Base-by-base conservation (phyloP, 1,284 basidiomycete species). In the Abortiporus biennis region DNA sequence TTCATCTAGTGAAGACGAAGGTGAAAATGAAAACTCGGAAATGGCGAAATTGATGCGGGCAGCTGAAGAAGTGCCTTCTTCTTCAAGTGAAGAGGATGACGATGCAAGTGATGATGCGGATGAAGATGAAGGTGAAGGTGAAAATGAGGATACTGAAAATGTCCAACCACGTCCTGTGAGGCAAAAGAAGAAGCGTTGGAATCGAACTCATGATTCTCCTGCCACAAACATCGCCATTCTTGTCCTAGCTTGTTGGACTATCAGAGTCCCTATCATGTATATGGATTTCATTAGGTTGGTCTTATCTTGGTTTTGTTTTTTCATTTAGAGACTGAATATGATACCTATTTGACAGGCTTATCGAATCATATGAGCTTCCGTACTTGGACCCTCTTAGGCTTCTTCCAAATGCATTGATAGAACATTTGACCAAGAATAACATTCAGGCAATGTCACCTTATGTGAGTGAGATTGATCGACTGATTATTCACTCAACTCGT, bases 361-460 rank as follows among this genome's bases (percentile, higher is more conserved):
- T 93, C 35, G 83, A 91, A 51, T 66, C 67, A 17, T 83, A 85
- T 55, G 67, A 78, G 23, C 67, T 97, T 29, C 92, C 92, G 0
- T 96, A 92, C 64, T 70, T 97, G 36, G 85, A 93, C 53, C 75
- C 80, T 25, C 62, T 80, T 21, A 73, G 77, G 13, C 57, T 76
- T 24, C 64, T 96, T 1, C 89, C 92, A 0, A 48, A 54, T 15
- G 68, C 69, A 4, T 77, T 95, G 72, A 69, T 71, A 2, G 57
- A 61, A 25, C 85, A 87, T 60, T 72, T 96, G 45, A 84, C 80
- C 20, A 80, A 79, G 58, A 73, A 85, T 45, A 75, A 71, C 31
- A 64, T 71, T 24, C 72, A 74, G 55, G 78, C 80, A 17, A 64
- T 92, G 46, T 80, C 80, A 33, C 86, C 86, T 36, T 66, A 68